Conservation (phyloP, 2,329 filamentous ascomycete species). For the Bimuria novae-zelandiae region DNA sequence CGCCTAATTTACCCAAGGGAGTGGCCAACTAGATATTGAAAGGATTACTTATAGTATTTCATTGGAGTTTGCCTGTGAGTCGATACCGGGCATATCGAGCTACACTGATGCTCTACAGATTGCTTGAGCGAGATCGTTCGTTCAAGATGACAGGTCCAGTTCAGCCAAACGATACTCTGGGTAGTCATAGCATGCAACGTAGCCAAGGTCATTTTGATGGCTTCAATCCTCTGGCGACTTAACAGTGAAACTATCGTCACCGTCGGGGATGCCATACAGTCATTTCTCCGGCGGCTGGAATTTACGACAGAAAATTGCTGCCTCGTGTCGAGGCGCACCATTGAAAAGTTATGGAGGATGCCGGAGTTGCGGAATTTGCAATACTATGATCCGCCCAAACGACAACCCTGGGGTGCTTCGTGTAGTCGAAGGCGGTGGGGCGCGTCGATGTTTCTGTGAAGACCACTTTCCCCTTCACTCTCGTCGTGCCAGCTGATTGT, state of each 20-base stretch:
- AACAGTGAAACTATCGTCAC: conserved; percentile 2
- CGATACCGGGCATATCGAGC: too few species aligned
- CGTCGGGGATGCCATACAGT: conserved; percentile 6
- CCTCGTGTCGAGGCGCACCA: conserved; percentile 11
- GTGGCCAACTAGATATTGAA: not conserved
- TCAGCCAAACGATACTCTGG: conserved; percentile 18
- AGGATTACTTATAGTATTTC: not conserved
- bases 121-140: conserved; percentile 12
- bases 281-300: not conserved
- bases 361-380: not conserved
- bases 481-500: not conserved
- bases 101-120: conserved; percentile 13
- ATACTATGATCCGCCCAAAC: not conserved
- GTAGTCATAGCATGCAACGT: conserved; percentile 6
- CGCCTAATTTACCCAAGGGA: not conserved
- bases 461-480: not conserved
- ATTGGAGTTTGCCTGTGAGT: not conserved
- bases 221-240: not conserved
- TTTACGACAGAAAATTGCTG: conserved; percentile 19
- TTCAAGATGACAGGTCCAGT: conserved; percentile 17
- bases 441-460: conserved; percentile 12
- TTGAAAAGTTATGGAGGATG: conserved; percentile 5
- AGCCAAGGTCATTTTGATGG: not conserved
- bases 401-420: conserved; percentile 9
- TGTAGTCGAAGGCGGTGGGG: conserved; percentile 13